Evolutionary conservation across 2,329 filamentous ascomycete genomes (phyloP).

Genomic region (Trichoderma harzianum): DNA sequence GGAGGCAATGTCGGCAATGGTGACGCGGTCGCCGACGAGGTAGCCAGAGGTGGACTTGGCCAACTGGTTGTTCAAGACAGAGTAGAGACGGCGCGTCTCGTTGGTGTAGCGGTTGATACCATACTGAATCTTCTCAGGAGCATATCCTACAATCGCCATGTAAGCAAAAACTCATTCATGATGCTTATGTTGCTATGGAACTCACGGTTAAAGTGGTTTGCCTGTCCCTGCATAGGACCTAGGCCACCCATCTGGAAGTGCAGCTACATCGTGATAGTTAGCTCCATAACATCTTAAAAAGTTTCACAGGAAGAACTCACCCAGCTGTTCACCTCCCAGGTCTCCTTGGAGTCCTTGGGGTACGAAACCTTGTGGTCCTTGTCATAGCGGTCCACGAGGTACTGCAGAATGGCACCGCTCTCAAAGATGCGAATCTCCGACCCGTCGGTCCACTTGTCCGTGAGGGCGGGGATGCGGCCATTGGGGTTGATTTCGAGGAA

Average conservation of each 20-base stretch:
- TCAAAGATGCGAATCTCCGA: constrained; percentile 75
- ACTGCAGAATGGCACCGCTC: constrained; percentile 78
- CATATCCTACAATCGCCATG: constrained; percentile 53
- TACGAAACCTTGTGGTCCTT: constrained; percentile 79
- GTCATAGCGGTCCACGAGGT: constrained; percentile 80
- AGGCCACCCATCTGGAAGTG: constrained; percentile 77
- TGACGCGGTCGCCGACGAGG: constrained; percentile 65
- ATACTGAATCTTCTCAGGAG: constrained; percentile 78
- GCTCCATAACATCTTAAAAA: background rate
- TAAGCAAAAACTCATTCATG: background rate
- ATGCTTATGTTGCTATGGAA: background rate
- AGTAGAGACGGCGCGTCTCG: constrained; percentile 79
- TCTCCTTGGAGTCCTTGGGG: constrained; percentile 66
- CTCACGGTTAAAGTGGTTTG: constrained; percentile 73
- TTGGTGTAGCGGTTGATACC: constrained; percentile 78
- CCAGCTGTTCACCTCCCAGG: constrained; percentile 80
- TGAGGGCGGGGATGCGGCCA: constrained; percentile 83
- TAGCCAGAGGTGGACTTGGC: constrained; percentile 52
- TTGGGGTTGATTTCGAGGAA: constrained; percentile 92
- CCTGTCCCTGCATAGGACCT: constrained; percentile 77
- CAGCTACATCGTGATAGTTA: constrained; percentile 35
- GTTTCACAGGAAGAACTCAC: constrained; percentile 33
- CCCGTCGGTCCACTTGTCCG: constrained; percentile 73
- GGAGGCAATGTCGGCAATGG: constrained; percentile 74
- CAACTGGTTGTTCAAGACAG: constrained; percentile 71